Evolutionary conservation across 2,329 filamentous ascomycete genomes (phyloP), one percentile per base, ranked within the genome.

Genomic region (Talaromyces sp.): DNA sequence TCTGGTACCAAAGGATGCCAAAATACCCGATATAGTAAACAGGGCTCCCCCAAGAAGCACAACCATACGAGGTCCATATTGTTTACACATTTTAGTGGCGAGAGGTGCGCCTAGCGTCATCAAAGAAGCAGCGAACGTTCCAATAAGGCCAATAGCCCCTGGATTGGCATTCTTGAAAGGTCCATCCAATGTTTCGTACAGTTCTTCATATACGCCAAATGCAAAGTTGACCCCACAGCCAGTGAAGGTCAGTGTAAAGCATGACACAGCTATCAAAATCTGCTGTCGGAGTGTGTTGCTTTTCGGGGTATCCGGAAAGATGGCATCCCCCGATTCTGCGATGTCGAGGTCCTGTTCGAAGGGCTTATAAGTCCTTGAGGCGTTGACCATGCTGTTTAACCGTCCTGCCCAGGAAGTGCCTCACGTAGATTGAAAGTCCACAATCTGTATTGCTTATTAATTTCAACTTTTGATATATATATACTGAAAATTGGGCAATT

Each of bases 181-280:
- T 0, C 65, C 70, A 17, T 56, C 60, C 66, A 75, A 66, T 31
- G 69, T 64, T 60, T 75, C 70, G 51, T 76, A 76, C 7, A 75
- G 68, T 2, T 69, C 72, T 63, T 76, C 72, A 53, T 75, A 77
- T 31, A 76, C 70, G 13, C 74, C 74, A 50, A 73, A 77, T n/a
- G 70, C 65, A 61, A 77, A 77, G 52, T 70, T 67, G 13, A 75
- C 65, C 10, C 70, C 71, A 56, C 72, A 73, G 31, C 66, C 69
- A n/a, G 70, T 73, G 56, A 73, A 70, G 61, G 69, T 73, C 8
- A 70, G 62, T 13, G 66, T 61, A 50, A 70, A 70, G 37, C 68
- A 52, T 36, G 31, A 52, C 2, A 52, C 10, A 8, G 28, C 28
- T 11, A 52, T n/a, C 3, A 37, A 19, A 21, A 52, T 17, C 28